Base-by-base conservation (phyloP, 306 rosid species). In the Calophaca sinica region DNA sequence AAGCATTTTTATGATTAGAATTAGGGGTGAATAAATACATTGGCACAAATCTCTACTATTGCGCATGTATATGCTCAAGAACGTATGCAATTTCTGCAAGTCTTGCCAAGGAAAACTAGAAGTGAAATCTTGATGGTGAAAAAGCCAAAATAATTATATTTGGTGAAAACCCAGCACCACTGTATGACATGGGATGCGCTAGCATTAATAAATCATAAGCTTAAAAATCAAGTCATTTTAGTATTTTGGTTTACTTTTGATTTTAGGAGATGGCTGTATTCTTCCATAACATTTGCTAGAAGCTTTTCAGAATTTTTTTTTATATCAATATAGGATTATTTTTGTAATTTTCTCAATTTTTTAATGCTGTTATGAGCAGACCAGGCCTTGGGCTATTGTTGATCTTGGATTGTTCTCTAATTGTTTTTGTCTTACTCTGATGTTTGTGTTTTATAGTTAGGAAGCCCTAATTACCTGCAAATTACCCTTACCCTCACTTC, bases 1-100 rank as follows among this genome's bases (percentile, higher is more conserved):
- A 76, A 64, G 29, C 72, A 76, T 64, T 61, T 73, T 57, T 54
- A 36, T 38, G 52, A 52, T 39, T 48, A 49, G 61, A 71, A 71
- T 55, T 53, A 71, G 59, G 62, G 35, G 51, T 26, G 26, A 72
- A 61, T 14, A 59, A 72, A 72, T 50, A 60, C 33, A 72, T 63
- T 5, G 62, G 65, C 38, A 44, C 62, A 42, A 46, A 77, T 48
- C 52, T 50, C 32, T 58, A 67, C 44, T 32, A 58, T 42, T n/a
- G 6, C 29, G 26, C 8, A 48, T 38, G 32, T 29, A 65, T 31
- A 11, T 38, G 54, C 66, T 49, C 58, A 57, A 57, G 33, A 53
- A 64, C 10, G 62, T n/a, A 58, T 5, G 42, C 48, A 69, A 72
- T 32, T 52, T 51, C 35, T 41, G 9, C 38, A 55, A 36, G 35